Evolutionary conservation across 2,329 filamentous ascomycete genomes (phyloP).

Genomic region (Penicillium sp.): DNA sequence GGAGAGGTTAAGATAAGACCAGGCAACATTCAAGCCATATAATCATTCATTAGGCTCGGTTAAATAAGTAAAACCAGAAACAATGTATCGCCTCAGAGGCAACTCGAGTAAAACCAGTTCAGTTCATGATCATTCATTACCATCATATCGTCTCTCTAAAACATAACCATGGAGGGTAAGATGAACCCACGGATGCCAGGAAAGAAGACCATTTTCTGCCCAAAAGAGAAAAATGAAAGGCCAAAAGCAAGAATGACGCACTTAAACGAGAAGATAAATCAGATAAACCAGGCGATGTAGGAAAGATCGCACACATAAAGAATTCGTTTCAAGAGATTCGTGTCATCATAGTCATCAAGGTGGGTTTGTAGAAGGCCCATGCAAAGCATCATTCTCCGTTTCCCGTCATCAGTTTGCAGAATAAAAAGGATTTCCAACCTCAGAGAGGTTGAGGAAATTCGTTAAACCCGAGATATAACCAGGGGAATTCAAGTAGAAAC

Average conservation of each 20-base stretch:
- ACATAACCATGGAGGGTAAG: constrained; percentile 13
- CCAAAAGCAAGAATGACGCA: constrained; percentile 5
- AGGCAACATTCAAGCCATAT: not conserved
- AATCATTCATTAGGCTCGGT: not conserved
- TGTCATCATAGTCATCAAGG: constrained; percentile 39
- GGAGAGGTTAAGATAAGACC: not conserved
- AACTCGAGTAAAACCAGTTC: not conserved
- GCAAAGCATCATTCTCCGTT: not conserved
- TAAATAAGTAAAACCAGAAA: not conserved
- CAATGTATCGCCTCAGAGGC: not conserved
- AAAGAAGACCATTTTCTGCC: constrained; percentile 17
- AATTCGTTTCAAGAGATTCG: constrained; percentile 36
- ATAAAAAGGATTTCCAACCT: constrained; percentile 1
- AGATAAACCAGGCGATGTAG: constrained; percentile 11
- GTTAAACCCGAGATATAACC: not conserved
- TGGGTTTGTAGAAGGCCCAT: constrained; percentile 5
- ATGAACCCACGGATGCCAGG: constrained; percentile 7
- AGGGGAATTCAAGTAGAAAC: not conserved
- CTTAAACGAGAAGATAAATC: not conserved
- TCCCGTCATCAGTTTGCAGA: constrained; percentile 12
- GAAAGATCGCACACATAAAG: constrained; percentile 23
- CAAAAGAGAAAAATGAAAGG: constrained; percentile 5
- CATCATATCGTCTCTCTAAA: constrained; percentile 30
- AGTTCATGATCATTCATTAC: constrained; percentile 29
- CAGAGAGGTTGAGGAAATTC: not conserved